These are phyloP conservation scores for Diaporthe velutina DNA, from an alignment of 2,329 filamentous ascomycete genomes.

Conservation along the genomic window DNA sequence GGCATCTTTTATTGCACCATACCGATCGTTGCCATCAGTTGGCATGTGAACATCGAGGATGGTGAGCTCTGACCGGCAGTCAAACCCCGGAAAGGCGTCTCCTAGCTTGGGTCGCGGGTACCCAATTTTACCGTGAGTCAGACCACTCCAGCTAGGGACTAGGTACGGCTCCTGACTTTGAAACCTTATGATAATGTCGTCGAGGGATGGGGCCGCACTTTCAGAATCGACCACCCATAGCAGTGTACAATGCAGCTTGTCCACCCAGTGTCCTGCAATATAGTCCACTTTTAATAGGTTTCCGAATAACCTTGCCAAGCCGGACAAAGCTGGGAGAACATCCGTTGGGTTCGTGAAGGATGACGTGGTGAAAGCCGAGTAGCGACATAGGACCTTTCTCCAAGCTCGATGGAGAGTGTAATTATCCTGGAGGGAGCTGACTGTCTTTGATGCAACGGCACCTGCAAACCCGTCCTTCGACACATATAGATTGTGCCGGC, in stretches of 20 bases:
- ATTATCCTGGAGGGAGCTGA: background rate
- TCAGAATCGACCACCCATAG: fast-evolving
- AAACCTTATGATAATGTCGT: background rate
- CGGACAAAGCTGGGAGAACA: conserved; percentile 14
- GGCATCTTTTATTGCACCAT: background rate
- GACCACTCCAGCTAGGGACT: background rate
- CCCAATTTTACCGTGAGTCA: background rate
- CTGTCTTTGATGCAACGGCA: fast-evolving
- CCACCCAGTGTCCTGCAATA: background rate
- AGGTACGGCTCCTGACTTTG: background rate
- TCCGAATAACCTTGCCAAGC: background rate
- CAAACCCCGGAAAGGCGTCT: no score
- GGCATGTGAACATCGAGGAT: background rate
- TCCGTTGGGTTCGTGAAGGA: background rate
- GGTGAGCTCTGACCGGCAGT: background rate
- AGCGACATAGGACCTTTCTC: background rate
- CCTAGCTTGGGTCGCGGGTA: no score
- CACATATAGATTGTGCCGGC: background rate
- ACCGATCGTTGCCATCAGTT: background rate
- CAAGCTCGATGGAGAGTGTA: background rate
- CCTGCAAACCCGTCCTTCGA: background rate
- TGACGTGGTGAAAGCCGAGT: background rate
- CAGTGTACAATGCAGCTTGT: background rate
- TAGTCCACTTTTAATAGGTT: background rate
- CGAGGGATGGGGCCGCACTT: background rate